Conservation (phyloP, 2,329 filamentous ascomycete species). For the Cucurbitaria berberidis region DNA sequence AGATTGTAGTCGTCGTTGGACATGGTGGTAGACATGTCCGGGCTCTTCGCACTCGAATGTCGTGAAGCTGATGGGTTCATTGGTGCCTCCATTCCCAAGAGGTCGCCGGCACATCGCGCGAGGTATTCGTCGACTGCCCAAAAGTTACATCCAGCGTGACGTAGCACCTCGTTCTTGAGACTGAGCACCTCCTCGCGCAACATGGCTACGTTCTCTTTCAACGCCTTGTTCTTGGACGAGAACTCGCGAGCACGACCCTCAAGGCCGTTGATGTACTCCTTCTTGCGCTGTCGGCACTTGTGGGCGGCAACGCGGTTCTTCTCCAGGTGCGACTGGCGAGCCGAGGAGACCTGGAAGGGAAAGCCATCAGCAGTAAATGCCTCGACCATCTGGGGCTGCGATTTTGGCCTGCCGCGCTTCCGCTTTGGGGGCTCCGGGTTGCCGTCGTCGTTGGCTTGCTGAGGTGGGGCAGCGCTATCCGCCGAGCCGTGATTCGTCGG, state of each 20-base stretch:
- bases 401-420: constrained; percentile 46
- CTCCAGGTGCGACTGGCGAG: constrained; percentile 58
- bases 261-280: constrained; percentile 61
- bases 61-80: constrained; percentile 1
- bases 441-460: constrained; percentile 15
- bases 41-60: constrained; percentile 12
- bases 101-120: constrained; percentile 43
- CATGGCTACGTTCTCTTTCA: constrained; percentile 43
- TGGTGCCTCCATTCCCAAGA: constrained; percentile 36
- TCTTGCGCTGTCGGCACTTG: constrained; percentile 75
- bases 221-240: constrained; percentile 42
- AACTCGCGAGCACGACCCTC: constrained; percentile 54
- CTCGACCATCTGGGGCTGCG: constrained; percentile 40
- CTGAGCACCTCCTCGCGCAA: constrained; percentile 44
- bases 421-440: constrained; percentile 42
- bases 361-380: constrained; percentile 41
- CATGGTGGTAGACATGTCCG: constrained; percentile 7
- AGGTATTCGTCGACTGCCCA: constrained; percentile 49
- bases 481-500: constrained; percentile 13
- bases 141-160: constrained; percentile 47
- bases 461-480: constrained; percentile 6
- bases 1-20: background rate
- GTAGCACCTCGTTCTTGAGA: constrained; percentile 47
- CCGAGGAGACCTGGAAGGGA: constrained; percentile 43
- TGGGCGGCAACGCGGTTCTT: constrained; percentile 75